Conservation (phyloP, 2,329 filamentous ascomycete species). For the Cladosporium sp. region DNA sequence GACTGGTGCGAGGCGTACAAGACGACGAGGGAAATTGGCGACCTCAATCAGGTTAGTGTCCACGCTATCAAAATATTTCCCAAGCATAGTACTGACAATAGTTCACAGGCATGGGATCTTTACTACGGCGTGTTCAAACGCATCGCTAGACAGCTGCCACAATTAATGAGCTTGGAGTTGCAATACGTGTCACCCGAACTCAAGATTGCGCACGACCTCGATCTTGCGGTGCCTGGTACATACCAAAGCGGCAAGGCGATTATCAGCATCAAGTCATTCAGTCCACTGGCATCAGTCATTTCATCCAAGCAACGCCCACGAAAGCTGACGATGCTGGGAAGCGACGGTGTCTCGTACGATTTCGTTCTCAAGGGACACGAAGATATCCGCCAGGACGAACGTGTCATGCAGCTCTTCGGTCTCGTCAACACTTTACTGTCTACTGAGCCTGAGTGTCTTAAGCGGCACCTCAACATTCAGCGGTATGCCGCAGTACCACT, state of each 20-base stretch:
- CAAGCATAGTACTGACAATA: conserved; percentile 1
- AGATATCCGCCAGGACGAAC: conserved; percentile 97
- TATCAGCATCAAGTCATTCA: conserved; percentile 84
- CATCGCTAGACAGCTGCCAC: conserved; percentile 88
- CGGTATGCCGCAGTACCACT: conserved; percentile 95
- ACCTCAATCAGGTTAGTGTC: conserved; percentile 70
- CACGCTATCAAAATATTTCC: too few species aligned
- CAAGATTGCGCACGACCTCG: conserved; percentile 78
- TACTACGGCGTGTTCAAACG: conserved; percentile 98
- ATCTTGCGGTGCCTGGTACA: conserved; percentile 92
- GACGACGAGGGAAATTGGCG: conserved; percentile 82
- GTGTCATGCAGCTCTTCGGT: conserved; percentile 99
- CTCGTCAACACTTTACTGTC: conserved; percentile 93
- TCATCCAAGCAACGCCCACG: conserved; percentile 95
- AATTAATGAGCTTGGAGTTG: conserved; percentile 87
- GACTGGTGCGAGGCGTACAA: conserved; percentile 96
- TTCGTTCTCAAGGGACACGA: conserved; percentile 98
- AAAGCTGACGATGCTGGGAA: conserved; percentile 83
- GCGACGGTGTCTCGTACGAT: conserved; percentile 82
- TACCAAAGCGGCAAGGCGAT: conserved; percentile 80
- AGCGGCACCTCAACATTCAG: conserved; percentile 94
- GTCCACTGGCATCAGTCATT: conserved; percentile 86
- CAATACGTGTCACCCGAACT: conserved; percentile 96
- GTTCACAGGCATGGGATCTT: conserved; percentile 77
- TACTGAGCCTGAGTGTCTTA: conserved; percentile 94